phyloP scores from a whole-genome alignment of 1,139 yeast genomes.

The Blastobotrys proliferans region DNA sequence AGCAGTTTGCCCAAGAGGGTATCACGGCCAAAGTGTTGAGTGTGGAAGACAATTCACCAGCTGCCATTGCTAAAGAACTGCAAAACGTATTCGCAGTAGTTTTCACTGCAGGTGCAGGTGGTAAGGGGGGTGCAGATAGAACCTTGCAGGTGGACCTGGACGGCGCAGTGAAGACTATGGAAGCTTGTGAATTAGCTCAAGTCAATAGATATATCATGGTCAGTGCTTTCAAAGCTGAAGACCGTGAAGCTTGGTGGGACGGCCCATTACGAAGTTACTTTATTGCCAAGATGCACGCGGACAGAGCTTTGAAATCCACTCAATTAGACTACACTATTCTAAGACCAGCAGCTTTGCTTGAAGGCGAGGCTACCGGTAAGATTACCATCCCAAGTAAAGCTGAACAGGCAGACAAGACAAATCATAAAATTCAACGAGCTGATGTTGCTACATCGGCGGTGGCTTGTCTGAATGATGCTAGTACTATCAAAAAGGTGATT shows the following conservation, averaged over 20 bases:
- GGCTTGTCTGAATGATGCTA: constrained; percentile 14
- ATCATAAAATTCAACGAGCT: constrained; percentile 14
- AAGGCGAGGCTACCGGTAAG: constrained; percentile 40
- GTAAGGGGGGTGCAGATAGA: constrained; percentile 43
- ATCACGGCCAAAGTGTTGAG: constrained; percentile 39
- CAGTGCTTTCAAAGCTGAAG: constrained; percentile 54
- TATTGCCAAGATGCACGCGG: constrained; percentile 56
- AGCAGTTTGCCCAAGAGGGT: constrained; percentile 37
- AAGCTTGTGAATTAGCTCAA: constrained; percentile 48
- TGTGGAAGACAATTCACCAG: constrained; percentile 37
- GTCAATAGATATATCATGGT: constrained; percentile 50
- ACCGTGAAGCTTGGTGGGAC: constrained; percentile 40
- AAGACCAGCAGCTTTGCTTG: constrained; percentile 46
- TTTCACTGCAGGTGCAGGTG: constrained; percentile 63
- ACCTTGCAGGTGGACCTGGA: constrained; percentile 57
- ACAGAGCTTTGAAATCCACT: constrained; percentile 41
- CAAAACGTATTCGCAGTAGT: constrained; percentile 51
- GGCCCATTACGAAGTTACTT: constrained; percentile 41
- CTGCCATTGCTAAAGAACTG: constrained; percentile 40
- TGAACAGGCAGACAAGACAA: background rate
- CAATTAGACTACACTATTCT: constrained; percentile 50
- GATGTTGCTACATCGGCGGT: constrained; percentile 21
- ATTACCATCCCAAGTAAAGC: constrained; percentile 10
- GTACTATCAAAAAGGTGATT: constrained; percentile 16
- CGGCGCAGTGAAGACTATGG: constrained; percentile 56